Evolutionary conservation across 2,329 filamentous ascomycete species (phyloP), one percentile per base, ranked within the genome.

Genomic region (Hysterium pulicare): DNA sequence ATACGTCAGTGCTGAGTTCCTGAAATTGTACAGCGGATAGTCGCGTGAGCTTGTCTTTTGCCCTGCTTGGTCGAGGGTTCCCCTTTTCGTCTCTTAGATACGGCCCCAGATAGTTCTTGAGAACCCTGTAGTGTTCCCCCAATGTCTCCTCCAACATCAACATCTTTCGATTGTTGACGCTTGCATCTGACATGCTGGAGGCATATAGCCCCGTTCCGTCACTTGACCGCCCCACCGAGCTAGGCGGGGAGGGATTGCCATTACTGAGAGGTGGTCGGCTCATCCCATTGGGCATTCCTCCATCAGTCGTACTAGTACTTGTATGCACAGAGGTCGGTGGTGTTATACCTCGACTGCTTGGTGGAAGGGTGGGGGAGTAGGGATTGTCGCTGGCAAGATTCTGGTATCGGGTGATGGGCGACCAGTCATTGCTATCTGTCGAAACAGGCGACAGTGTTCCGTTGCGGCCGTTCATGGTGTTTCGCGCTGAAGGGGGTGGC

Each of bases 1-100:
- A 97, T 31, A 98, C 91, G 70, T 98, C 93, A 44, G 91, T 97
- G 69, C 90, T 96, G 49, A 98, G 78, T 71, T 98, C 93, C 68
- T 95, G 89, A 67, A 98, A 97, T 67, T 98, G 93, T 21, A 95
- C 88, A 1, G 86, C 76, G 1, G 90, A 95, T 39, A 98, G 78
- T 45, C 91, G 83, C 46, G 96, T 77, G 44, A 97, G 77, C 75
- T 98, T 98, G 69, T 97, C 93, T 59, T 90, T 84, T 42, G 93
- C 93, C 69, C 90, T 86, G 69, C 94, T 95, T 21, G 88, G 84
- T 39, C 84, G 84, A 38, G 82, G 79, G 49, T 84, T 84, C 35
- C 79, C 78, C 61, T 84, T 82, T 54, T 90, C 87, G 65, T 94
- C 86, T 58, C 83, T 83, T 42, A 82, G 78, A 32, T 80, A 83